Conservation (phyloP, 169 alveolate genomes). For the Plasmodium adleri region DNA sequence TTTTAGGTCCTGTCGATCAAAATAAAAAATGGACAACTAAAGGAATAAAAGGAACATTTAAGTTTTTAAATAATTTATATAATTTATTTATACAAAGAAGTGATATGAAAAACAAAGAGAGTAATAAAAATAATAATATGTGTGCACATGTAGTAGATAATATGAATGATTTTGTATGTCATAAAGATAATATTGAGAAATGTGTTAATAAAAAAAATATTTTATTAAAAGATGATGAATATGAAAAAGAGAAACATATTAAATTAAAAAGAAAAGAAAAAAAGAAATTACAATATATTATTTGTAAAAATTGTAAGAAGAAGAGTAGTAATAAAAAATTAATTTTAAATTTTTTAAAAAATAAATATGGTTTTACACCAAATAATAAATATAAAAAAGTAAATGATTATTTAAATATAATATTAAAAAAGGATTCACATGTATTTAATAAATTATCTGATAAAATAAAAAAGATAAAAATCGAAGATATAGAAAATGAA, state of each 20-base stretch:
- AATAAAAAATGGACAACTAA: conserved; percentile 84
- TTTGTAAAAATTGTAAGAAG: conserved; percentile 24
- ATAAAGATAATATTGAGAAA: not conserved
- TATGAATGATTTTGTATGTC: not conserved
- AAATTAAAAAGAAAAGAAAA: not conserved
- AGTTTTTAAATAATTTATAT: conserved; percentile 72
- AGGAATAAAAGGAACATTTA: conserved; percentile 82
- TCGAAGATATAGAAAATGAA: conserved; percentile 21
- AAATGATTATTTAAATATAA: conserved; percentile 25
- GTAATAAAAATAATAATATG: not conserved
- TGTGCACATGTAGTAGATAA: not conserved
- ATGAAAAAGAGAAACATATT: not conserved
- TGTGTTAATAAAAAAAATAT: not conserved
- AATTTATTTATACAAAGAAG: conserved; percentile 41
- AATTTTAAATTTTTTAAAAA: conserved; percentile 19
- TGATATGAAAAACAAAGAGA: not conserved
- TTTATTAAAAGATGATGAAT: not conserved
- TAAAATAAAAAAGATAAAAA: conserved; percentile 22
- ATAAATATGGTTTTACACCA: not conserved
- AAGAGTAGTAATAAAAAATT: conserved; percentile 19
- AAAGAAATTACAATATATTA: not conserved
- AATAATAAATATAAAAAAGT: conserved; percentile 1
- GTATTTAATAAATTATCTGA: conserved; percentile 17
- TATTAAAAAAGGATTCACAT: conserved; percentile 7
- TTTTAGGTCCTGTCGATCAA: conserved; percentile 90